Base-by-base conservation (phyloP, 1,284 basidiomycete genomes). In the Pascua guehoae region DNA sequence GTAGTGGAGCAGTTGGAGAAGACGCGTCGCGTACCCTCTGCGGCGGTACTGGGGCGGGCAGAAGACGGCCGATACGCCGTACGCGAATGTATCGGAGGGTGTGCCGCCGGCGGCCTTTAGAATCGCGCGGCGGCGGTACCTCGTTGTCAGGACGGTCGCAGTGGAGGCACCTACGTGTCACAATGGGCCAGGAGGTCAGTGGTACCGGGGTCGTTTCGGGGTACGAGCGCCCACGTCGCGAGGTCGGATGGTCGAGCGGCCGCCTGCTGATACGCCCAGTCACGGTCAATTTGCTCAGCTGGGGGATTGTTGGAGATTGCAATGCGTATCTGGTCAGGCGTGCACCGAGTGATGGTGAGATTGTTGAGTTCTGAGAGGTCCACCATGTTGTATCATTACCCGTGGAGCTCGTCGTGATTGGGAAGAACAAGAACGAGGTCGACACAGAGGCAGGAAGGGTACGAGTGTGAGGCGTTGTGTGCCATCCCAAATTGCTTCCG, bases 41-140 rank as follows among this genome's bases (percentile, higher is more conserved):
- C 60, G 66, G 18, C 58, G 63, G 50, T 67, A 57, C 10, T 61
- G 14, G 2, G 52, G 47, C 1, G 67, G 66, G 4, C 69, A 71
- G 32, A 68, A 63, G 2, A 73, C 70, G 0, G 63, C 66, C 2
- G 60, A 62, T 32, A 73, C 64, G n/a, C 56, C 67, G 49, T 73
- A 73, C 14, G 51, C 38, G 5, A 41, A 24, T 15, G 12, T 16
- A 0, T 47, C 58, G 5, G 62, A 47, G 0, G 51, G 2, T 40
- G 12, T 1, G 43, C 1, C 16, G 41, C 47, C 39, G 0, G 47
- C n/a, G 10, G 17, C 17, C 5, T 8, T 14, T 8, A 51, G 15
- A 8, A 44, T 11, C 8, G 50, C 50, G 2, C 15, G 10, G 10
- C 50, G 50, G n/a, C 42, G 38, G 17, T 46, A 45, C 8, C 38